Conservation (phyloP, 2,329 filamentous ascomycete genomes). For the Macroventuria anomochaeta region DNA sequence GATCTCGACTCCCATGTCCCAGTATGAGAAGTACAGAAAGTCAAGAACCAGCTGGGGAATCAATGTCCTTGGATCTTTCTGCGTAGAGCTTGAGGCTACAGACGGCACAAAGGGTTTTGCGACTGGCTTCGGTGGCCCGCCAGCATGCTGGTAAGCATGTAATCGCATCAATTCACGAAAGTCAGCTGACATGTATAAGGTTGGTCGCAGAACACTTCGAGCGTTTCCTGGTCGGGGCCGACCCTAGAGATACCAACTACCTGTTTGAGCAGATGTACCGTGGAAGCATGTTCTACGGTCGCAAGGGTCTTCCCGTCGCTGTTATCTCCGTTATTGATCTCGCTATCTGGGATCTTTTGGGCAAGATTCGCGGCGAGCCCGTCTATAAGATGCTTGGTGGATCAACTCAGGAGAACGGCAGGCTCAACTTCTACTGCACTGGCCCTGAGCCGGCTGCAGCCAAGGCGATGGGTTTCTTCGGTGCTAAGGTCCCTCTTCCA, state of each 20-base stretch:
- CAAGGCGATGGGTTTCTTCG: constrained; percentile 86
- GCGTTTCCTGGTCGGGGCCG: constrained; percentile 84
- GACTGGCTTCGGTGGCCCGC: constrained; percentile 91
- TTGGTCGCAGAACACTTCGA: constrained; percentile 92
- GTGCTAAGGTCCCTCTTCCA: constrained; percentile 87
- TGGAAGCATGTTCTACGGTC: constrained; percentile 93
- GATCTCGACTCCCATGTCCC: constrained; percentile 90
- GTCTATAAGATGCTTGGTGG: constrained; percentile 95
- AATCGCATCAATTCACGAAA: background rate
- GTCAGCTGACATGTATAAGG: constrained; percentile 10
- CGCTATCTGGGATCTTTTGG: constrained; percentile 88
- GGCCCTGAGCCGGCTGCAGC: constrained; percentile 83
- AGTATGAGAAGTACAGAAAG: constrained; percentile 85
- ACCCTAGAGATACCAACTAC: constrained; percentile 88
- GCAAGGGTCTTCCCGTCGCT: constrained; percentile 87
- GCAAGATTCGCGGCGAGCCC: constrained; percentile 89
- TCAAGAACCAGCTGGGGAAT: constrained; percentile 94
- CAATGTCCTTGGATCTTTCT: constrained; percentile 91
- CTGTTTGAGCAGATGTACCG: constrained; percentile 98
- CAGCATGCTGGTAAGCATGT: constrained; percentile 75
- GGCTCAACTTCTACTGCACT: constrained; percentile 92
- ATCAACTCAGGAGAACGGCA: constrained; percentile 71
- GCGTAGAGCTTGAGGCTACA: constrained; percentile 84
- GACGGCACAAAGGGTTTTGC: constrained; percentile 95
- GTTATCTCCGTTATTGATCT: constrained; percentile 95